Percentiles rank a stretch among this genome's conserved stretches.
Conservation (phyloP, 106 monocot genomes). For the Platanthera zijinensis region DNA sequence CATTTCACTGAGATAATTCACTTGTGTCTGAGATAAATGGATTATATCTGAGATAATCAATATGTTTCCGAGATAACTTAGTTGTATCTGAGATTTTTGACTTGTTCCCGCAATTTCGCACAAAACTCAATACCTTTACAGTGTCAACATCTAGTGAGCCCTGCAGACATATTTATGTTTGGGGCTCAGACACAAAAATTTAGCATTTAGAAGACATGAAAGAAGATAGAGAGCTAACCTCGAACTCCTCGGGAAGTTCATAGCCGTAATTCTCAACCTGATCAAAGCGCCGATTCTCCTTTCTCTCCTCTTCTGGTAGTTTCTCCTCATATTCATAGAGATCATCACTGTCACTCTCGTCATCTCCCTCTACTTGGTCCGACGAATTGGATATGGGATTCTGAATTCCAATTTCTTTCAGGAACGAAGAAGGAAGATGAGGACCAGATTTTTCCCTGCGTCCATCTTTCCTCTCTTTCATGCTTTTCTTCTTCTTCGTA, state of each 20-base stretch:
- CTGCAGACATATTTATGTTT: too few species aligned
- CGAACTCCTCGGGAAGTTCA: constrained; percentile 74
- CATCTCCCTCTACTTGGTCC: constrained; percentile 11
- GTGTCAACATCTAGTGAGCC: too few species aligned
- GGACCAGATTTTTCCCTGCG: constrained; percentile 31
- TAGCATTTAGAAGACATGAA: background rate
- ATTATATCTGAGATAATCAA: too few species aligned
- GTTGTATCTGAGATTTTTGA: too few species aligned
- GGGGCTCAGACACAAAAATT: too few species aligned
- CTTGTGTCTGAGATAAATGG: too few species aligned
- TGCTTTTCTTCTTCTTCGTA: constrained; percentile 10
- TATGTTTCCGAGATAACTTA: too few species aligned
- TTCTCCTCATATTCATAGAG: constrained; percentile 80
- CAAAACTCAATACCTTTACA: too few species aligned
- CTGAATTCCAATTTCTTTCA: constrained; percentile 34
- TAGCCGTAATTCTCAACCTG: constrained; percentile 86
- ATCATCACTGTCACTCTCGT: constrained; percentile 19
- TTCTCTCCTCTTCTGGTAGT: constrained; percentile 63
- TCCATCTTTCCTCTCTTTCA: constrained; percentile 2
- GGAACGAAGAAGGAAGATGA: constrained; percentile 47
- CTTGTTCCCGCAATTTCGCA: too few species aligned
- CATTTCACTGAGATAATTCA: too few species aligned
- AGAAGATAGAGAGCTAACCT: constrained; percentile 25
- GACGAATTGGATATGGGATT: constrained; percentile 8
- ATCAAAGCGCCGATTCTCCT: constrained; percentile 80